A percentile compares a stretch with the other conserved stretches of the same genome.
phyloP scores from a whole-genome alignment of 805 yeast genomes.

The Yarrowia keelungensis region DNA sequence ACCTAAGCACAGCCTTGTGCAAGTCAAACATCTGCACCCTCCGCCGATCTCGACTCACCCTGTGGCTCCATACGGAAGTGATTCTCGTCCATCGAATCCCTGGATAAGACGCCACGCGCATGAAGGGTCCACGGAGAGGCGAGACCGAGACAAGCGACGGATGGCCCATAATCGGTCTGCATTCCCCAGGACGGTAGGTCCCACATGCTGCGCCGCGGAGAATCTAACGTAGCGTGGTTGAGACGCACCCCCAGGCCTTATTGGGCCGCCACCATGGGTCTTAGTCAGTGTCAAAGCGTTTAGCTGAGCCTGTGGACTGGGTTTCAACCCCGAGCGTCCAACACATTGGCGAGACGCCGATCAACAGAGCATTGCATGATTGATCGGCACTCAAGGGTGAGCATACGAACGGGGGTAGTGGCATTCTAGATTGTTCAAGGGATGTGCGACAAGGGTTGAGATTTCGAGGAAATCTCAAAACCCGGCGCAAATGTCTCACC shows the following conservation, averaged over 20 bases:
- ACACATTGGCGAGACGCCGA: constrained; percentile 31
- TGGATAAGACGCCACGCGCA: constrained; percentile 35
- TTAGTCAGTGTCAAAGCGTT: not conserved
- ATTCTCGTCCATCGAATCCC: constrained; percentile 18
- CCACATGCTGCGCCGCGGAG: constrained; percentile 13
- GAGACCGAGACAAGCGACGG: no score
- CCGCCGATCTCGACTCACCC: constrained; percentile 23
- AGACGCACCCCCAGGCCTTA: not conserved
- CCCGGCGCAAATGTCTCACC: no score
- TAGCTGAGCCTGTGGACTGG: not conserved
- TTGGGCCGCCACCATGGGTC: not conserved
- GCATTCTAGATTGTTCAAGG: no score
- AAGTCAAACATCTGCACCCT: not conserved
- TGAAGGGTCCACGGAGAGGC: constrained; percentile 17
- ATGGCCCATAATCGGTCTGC: no score
- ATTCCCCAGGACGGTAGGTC: no score
- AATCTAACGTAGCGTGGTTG: not conserved
- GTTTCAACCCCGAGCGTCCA: constrained; percentile 5
- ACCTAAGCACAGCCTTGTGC: constrained; percentile 25
- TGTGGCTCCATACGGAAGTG: constrained; percentile 11
- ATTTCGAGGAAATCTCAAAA: no score
- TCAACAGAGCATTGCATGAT: constrained; percentile 25
- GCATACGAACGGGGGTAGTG: constrained; percentile 9
- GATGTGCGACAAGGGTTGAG: no score
- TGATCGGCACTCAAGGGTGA: constrained; percentile 28